Conservation (phyloP, 768 basidiomycete genomes). For the Lactifluus pinguis region DNA sequence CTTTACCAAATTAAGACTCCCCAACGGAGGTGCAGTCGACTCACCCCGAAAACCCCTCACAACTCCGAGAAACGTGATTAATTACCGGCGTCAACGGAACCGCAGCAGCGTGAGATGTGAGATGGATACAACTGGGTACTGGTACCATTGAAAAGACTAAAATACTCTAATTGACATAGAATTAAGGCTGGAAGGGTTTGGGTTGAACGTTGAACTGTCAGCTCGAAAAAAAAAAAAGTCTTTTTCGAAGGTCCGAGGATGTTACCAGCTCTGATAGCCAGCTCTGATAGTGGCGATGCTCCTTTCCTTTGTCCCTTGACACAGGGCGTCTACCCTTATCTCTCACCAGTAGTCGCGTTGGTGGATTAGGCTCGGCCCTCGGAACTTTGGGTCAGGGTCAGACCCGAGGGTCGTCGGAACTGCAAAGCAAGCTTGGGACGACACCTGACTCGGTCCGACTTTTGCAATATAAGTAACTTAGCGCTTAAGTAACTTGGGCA, state of each 20-base stretch:
- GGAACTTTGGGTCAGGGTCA: neutral
- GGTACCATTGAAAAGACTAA: neutral
- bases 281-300: neutral
- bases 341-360: neutral
- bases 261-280: neutral
- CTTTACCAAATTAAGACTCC: conserved; percentile 3
- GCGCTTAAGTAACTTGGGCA: too few relatives aligned
- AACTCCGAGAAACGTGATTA: conserved; percentile 15
- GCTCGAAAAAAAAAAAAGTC: neutral
- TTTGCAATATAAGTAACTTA: neutral
- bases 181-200: neutral
- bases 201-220: neutral
- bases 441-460: neutral
- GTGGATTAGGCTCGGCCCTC: neutral
- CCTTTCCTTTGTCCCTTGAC: neutral
- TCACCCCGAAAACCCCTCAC: conserved; percentile 9
- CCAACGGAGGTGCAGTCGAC: conserved; percentile 10
- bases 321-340: neutral
- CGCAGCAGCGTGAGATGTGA: neutral
- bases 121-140: neutral
- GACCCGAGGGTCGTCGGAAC: neutral
- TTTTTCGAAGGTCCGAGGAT: neutral
- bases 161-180: neutral
- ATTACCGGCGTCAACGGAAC: conserved; percentile 1
- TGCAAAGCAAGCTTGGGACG: neutral